Percentiles rank a stretch among this genome's conserved stretches.
phyloP scores from a whole-genome alignment of 257 asterid species.

The Galeopsis tetrahit region DNA sequence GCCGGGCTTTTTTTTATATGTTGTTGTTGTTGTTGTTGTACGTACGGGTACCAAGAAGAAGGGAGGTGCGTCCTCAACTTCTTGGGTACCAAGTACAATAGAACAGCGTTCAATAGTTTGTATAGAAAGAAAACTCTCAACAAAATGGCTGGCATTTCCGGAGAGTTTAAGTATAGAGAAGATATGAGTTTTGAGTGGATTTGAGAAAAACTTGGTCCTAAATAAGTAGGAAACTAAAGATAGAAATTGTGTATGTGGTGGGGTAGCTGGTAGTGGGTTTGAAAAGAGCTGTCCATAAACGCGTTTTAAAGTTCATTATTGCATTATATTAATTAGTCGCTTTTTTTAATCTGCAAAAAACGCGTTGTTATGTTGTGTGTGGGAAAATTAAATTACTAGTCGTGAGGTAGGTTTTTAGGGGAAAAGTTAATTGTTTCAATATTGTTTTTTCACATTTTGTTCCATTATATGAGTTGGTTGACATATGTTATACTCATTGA shows the following conservation, averaged over 20 bases:
- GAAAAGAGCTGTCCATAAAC: slow-evolving; percentile 30
- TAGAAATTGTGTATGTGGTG: background rate
- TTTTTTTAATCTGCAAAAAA: slow-evolving; percentile 1
- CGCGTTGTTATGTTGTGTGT: slow-evolving; percentile 49
- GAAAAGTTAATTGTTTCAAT: no score
- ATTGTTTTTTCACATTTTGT: no score
- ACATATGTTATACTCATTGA: no score
- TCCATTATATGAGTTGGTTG: no score
- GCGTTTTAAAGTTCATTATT: slow-evolving; percentile 33
- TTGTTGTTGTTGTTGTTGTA: slow-evolving; percentile 28
- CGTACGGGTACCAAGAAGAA: slow-evolving; percentile 44
- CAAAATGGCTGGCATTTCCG: slow-evolving; percentile 46
- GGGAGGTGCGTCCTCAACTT: slow-evolving; percentile 52
- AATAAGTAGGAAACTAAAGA: slow-evolving; percentile 29
- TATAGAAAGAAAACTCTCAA: slow-evolving; percentile 43
- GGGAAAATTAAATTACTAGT: slow-evolving; percentile 19
- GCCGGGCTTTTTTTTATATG: background rate
- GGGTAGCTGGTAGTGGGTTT: slow-evolving; percentile 1
- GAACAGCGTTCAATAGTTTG: slow-evolving; percentile 47
- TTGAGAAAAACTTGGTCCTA: slow-evolving; percentile 28
- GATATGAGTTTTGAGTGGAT: background rate
- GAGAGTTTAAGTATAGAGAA: background rate
- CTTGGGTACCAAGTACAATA: slow-evolving; percentile 52
- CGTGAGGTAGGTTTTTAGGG: slow-evolving; percentile 29
- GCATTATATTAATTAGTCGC: slow-evolving; percentile 9